Evolutionary conservation across 768 basidiomycete genomes (phyloP), one percentile per base, ranked within the genome.

Genomic region (Baorangia bicolor): DNA sequence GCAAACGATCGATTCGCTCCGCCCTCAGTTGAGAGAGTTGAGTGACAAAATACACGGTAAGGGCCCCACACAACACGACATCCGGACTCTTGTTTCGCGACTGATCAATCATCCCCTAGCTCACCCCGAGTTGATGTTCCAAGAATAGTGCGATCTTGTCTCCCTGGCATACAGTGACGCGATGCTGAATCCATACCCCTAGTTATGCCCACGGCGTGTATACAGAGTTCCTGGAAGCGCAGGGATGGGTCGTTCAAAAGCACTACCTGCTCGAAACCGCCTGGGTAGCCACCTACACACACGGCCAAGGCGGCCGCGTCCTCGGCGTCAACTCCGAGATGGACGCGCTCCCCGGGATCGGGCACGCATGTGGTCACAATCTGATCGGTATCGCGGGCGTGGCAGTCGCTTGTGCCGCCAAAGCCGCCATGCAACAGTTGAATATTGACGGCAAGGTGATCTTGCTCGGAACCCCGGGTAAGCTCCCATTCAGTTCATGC

Each of bases 361-460:
- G 88, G 0, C 88, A 89, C 59, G 88, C 86, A 1, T 92, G 90
- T 63, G 90, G 90, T 3, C 90, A 93, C 65, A 92, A 92, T 62
- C 74, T 93, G 46, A 92, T 93, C 49, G 90, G 87, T 1, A 88
- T 92, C 23, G 62, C 77, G 51, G 90, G 90, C 4, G 85, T 92
- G 13, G 88, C 85, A 2, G 80, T 90, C 27, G 86, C 89, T 0
- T 77, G 83, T 50, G 87, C 85, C 0, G 78, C 87, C n/a, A 86
- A 83, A 64, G 77, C 77, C 6, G 87, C 81, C 1, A 72, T 92
- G 56, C 72, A 85, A 52, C 74, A 81, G 51, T 78, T 85, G 58
- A 69, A 85, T 57, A 83, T 92, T 37, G 64, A 83, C 1, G 90
- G 88, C 14, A 87, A 81, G 56, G 78, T 93, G 13, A 77, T 87